Evolutionary conservation across 345 rosid genomes (phyloP).

Genomic region (Moricandia arvensis): DNA sequence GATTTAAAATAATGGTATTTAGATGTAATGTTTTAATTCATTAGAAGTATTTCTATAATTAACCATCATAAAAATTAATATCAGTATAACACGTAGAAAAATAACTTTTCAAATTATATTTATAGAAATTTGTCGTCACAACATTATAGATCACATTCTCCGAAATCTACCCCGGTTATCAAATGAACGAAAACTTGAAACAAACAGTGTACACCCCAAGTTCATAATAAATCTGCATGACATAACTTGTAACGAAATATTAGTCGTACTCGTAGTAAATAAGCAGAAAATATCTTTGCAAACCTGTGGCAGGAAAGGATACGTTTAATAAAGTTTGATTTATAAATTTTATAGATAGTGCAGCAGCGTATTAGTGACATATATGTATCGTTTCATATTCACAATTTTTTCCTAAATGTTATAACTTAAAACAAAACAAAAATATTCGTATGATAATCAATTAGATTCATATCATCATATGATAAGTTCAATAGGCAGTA

Average conservation of each 20-base stretch:
- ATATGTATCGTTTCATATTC: background rate
- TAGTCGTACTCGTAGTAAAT: background rate
- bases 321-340: background rate
- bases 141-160: background rate
- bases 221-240: background rate
- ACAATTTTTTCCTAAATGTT: background rate
- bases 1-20: too few species aligned
- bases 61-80: too few species aligned
- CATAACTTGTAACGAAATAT: background rate
- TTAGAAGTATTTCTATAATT: too few species aligned
- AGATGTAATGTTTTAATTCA: too few species aligned
- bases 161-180: background rate
- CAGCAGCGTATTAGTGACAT: background rate
- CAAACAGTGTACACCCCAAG: background rate
- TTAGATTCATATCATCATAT: background rate
- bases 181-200: too few species aligned
- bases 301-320: background rate
- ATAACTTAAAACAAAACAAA: background rate
- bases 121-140: too few species aligned
- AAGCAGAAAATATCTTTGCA: background rate
- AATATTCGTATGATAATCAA: background rate
- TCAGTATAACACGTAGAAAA: too few species aligned
- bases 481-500: background rate
- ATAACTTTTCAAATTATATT: too few species aligned
- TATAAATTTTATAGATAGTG: background rate